Evolutionary conservation across 176 grass and related monocot species (phyloP), one percentile per base, ranked within the genome.

Genomic region (Musa acuminata): DNA sequence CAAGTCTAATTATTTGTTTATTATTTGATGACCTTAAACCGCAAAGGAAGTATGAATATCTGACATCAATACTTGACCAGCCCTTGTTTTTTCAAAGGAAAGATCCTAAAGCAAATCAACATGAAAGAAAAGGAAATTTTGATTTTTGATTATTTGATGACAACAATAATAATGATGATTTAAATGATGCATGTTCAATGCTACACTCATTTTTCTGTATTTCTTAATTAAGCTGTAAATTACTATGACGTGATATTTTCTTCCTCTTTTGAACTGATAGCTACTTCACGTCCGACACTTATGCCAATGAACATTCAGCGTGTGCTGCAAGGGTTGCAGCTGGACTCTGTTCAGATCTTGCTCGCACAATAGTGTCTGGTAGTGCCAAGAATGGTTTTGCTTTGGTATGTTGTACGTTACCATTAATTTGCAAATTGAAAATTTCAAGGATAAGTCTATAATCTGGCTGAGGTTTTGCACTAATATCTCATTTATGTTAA

Each of bases 261-360:
- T 2, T 25, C 16, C 10, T 79, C 51, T 52, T 60, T 67, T 66
- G 48, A 53, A 72, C 79, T 85, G 80, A 72, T 88, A 98, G 94
- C 80, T 98, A 98, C 81, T 98, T 98, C 86, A 98, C 94, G 55
- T 80, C 86, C 8, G 94, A 98, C 81, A 98, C 94, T 2, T 98
- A 98, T 24, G 94, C 90, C 70, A 98, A 98, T 85, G 84, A 85
- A 81, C 75, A 91, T 76, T 98, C 90, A 60, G 84, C 90, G 64
- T 91, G 94, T 87, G 94, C 90, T 14, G 87, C 94, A 74, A 93
- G 87, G 83, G 85, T 98, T 73, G 94, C 94, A 84, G 94, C 90
- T 62, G 94, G 94, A 52, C 63, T 98, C 20, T 98, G 94, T 88
- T 86, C 94, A 59, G 94, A 98, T 89, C 94, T 98, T 83, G 90